A percentile compares a stretch with the other conserved stretches of the same genome.
These are phyloP conservation scores for Pharus latifolius DNA, from an alignment of 176 grass and related monocot genomes.

Conservation along the genomic window DNA sequence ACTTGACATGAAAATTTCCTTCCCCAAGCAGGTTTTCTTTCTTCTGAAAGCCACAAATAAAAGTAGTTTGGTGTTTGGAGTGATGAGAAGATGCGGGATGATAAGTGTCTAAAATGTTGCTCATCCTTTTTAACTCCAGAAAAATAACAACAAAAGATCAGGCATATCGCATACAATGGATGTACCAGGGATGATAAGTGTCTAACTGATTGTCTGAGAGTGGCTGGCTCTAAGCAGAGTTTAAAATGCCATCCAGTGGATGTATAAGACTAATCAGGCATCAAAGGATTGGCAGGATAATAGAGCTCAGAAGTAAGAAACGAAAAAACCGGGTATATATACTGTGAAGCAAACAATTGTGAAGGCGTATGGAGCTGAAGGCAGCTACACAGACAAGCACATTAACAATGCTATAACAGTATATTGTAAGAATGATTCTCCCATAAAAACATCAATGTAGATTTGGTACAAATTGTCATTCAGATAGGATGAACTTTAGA, in stretches of 20 bases:
- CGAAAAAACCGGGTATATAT: not conserved
- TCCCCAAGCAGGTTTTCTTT: not conserved
- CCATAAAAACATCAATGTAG: not conserved
- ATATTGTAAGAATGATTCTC: not conserved
- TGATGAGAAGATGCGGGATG: not conserved
- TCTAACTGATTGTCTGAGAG: too few species aligned
- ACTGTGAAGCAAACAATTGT: conserved; percentile 3
- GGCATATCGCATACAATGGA: too few species aligned
- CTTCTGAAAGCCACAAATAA: not conserved
- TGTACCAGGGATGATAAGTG: too few species aligned
- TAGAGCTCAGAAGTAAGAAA: not conserved
- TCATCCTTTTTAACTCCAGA: not conserved
- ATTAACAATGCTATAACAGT: not conserved
- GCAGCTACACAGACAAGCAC: not conserved
- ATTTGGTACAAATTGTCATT: conserved; percentile 8
- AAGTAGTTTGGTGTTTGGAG: not conserved
- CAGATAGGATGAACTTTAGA: conserved; percentile 6
- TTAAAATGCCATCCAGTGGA: too few species aligned
- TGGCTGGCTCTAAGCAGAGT: too few species aligned
- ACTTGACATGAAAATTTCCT: not conserved
- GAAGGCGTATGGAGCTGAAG: not conserved
- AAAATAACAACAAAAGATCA: not conserved
- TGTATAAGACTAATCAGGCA: too few species aligned
- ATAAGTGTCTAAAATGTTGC: not conserved
- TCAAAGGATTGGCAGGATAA: not conserved